A percentile compares a stretch with the other conserved stretches of the same genome.
phyloP scores from a whole-genome alignment of 2,329 filamentous ascomycete genomes.

The Phyllosticta citriasiana region DNA sequence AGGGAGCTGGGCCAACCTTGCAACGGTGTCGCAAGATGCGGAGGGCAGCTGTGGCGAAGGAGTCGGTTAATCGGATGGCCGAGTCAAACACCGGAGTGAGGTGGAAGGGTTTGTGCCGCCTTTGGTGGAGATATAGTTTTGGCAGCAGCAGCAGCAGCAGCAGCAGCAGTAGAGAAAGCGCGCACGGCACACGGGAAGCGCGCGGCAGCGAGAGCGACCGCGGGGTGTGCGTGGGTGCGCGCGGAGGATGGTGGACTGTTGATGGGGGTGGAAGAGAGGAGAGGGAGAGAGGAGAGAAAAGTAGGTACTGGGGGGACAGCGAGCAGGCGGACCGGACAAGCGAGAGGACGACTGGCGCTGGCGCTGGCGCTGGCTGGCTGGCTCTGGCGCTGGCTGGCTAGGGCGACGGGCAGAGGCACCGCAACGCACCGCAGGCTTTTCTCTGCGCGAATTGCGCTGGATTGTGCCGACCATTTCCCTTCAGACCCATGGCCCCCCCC shows the following conservation, averaged over 20 bases:
- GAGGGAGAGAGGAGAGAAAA: neutral
- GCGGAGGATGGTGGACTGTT: neutral
- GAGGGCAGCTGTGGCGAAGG: conserved; percentile 24
- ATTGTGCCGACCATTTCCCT: conserved; percentile 5
- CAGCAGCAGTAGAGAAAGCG: neutral
- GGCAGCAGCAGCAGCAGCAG: neutral
- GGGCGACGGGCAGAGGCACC: no score
- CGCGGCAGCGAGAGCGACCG: neutral
- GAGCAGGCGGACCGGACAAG: neutral
- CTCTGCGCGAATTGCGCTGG: conserved; percentile 7
- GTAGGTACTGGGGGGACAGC: neutral
- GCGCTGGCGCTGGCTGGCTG: no score
- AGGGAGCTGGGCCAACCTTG: conserved; percentile 18
- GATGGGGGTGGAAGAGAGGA: neutral
- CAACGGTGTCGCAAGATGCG: conserved; percentile 22
- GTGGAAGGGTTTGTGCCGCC: neutral
- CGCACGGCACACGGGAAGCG: conserved; percentile 3
- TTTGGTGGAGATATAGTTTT: neutral
- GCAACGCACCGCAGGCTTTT: neutral
- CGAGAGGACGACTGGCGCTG: neutral
- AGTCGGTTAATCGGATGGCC: conserved; percentile 14
- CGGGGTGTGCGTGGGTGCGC: conserved; percentile 3
- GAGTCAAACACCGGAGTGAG: conserved; percentile 5
- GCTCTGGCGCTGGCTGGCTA: no score
- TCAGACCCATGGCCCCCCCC: neutral